Percentiles rank a stretch among this genome's conserved stretches.
These are phyloP conservation scores for Pisolithus albus DNA, from an alignment of 768 basidiomycete species.

Conservation along the genomic window DNA sequence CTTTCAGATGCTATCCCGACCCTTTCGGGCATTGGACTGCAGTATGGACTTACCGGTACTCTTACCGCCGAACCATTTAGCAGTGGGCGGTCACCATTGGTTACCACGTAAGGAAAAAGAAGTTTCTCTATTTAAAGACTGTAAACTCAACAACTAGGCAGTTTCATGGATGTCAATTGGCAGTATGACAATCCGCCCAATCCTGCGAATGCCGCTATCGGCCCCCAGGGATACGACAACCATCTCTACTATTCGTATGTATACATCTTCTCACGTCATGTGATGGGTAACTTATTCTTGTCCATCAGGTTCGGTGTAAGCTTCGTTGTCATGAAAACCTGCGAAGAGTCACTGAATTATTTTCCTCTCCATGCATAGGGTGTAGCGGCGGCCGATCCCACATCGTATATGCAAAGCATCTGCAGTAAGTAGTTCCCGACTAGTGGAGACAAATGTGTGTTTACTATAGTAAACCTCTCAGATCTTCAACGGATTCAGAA, in stretches of 20 bases:
- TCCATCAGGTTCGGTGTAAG: constrained; percentile 50
- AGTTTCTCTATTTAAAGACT: background rate
- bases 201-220: constrained; percentile 59
- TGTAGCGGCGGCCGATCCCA: constrained; percentile 56
- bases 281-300: constrained; percentile 1
- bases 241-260: constrained; percentile 72
- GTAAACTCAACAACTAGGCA: constrained; percentile 18
- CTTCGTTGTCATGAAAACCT: background rate
- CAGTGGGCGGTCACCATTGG: constrained; percentile 21
- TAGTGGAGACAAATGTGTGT: background rate
- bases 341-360: background rate
- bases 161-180: constrained; percentile 82
- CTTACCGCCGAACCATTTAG: constrained; percentile 19
- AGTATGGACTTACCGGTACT: constrained; percentile 14
- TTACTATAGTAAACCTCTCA: constrained; percentile 16
- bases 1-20: constrained; percentile 33
- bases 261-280: constrained; percentile 19
- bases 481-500: constrained; percentile 52
- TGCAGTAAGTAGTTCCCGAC: constrained; percentile 50
- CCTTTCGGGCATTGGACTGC: constrained; percentile 22
- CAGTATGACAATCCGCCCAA: constrained; percentile 64
- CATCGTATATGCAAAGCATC: constrained; percentile 58
- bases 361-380: constrained; percentile 36
- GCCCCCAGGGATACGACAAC: constrained; percentile 72
- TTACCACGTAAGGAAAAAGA: constrained; percentile 30